Base-by-base conservation (phyloP, 2,329 filamentous ascomycete genomes). In the Akanthomyces lecanii region DNA sequence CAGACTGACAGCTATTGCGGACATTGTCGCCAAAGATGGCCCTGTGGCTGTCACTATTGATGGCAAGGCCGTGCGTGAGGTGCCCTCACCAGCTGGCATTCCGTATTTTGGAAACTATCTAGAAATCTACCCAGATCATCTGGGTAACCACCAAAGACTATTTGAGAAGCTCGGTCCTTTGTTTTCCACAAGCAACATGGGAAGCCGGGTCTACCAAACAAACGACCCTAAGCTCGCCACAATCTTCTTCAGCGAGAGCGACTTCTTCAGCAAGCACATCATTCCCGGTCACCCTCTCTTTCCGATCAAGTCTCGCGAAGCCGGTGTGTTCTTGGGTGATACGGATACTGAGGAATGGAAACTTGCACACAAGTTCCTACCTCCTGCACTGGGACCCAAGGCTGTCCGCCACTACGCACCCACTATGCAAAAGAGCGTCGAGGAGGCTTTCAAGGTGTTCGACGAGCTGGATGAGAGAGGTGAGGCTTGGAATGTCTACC, bases 401-500 rank as follows among this genome's bases (percentile, higher is more conserved):
- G 85, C 85, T 0, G 83, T 88, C 5, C 76, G 81, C 0, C 85
- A 87, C 66, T 87, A 88, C 65, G 79, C 82, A 0, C 83, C 85
- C 0, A 79, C 77, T 0, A 87, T 88, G 83, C 83, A 86, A 65
- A 70, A 76, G 53, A 81, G 80, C 0, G 77, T 84, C 2, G 79
- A 85, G 66, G 74, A 79, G 21, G 71, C 81, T 0, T 86, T 81
- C 68, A 75, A 73, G 6, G 78, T 81, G 1, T 81, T 82, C 38
- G 80, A 82, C 64, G 74, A 78, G 55, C 74, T 88, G 0, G 83
- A 85, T 65, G 71, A 78, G 38, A 70, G 76, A 0, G 78, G 73
- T 5, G 76, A 80, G 65, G 74, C 78, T 3, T 82, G 74, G 72
- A 81, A 82, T 63, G 79, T 80, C 4, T 82, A 81, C 64, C 75